Percentiles rank a stretch among this genome's conserved stretches.
Evolutionary conservation across 208 protist genomes (phyloP).

Genomic region (Endotrypanum monterogeii): DNA sequence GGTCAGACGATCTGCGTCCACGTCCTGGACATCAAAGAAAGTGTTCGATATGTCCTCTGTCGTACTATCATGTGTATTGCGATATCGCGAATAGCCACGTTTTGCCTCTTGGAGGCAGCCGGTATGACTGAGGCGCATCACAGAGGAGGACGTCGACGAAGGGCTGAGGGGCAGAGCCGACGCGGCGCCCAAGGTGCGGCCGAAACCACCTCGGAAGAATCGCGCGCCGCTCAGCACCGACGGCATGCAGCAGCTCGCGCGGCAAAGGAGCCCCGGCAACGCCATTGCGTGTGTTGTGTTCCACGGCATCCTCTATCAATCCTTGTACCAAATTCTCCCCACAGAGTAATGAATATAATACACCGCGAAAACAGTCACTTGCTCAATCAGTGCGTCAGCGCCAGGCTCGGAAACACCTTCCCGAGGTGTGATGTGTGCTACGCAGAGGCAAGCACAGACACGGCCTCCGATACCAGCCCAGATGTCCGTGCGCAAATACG

Average conservation of each 20-base stretch:
- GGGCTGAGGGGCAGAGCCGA: neutral
- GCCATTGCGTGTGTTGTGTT: neutral
- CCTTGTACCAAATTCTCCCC: neutral
- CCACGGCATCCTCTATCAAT: neutral
- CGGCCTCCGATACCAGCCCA: neutral
- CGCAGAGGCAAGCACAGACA: neutral
- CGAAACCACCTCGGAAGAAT: neutral
- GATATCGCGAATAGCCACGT: slow-evolving; percentile 17
- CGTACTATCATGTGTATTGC: slow-evolving; percentile 28
- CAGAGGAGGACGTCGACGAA: neutral
- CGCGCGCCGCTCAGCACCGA: neutral
- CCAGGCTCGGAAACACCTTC: too few species aligned
- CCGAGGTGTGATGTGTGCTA: neutral
- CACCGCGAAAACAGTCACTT: too few species aligned
- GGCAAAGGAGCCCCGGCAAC: slow-evolving; percentile 6
- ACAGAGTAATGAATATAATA: neutral
- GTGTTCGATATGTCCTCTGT: slow-evolving; percentile 29
- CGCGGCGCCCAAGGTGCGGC: neutral
- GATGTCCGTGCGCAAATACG: too few species aligned
- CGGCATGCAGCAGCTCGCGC: slow-evolving; percentile 2
- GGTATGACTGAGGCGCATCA: neutral
- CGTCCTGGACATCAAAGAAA: slow-evolving; percentile 82
- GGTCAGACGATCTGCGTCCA: slow-evolving; percentile 69
- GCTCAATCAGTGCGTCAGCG: too few species aligned
- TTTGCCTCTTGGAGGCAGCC: neutral